Evolutionary conservation across 202 grass and related monocot species (phyloP).

Genomic region (Elaeis oleifera): DNA sequence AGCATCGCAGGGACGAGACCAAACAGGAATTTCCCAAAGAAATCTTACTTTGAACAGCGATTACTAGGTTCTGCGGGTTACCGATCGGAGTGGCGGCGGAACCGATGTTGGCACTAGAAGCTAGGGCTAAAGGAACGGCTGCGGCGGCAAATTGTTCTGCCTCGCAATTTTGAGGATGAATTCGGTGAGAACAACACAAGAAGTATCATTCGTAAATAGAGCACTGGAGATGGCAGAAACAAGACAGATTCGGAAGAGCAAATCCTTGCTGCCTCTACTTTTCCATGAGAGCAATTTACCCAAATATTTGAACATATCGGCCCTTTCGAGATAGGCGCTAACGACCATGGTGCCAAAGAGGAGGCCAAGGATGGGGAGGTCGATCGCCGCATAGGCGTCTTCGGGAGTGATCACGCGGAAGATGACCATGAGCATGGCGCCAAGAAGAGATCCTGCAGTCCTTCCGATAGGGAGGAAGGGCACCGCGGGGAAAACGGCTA

Average conservation of each 20-base stretch:
- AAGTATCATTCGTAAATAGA: constrained; percentile 91
- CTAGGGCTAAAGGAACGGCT: constrained; percentile 69
- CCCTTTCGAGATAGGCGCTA: constrained; percentile 85
- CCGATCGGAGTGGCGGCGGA: constrained; percentile 79
- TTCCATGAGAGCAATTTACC: constrained; percentile 64
- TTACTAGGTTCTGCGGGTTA: constrained; percentile 94
- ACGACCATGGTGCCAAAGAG: constrained; percentile 98
- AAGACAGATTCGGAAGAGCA: constrained; percentile 56
- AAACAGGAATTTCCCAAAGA: constrained; percentile 55
- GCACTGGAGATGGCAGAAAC: constrained; percentile 76
- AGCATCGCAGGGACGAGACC: constrained; percentile 73
- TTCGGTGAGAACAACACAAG: constrained; percentile 63
- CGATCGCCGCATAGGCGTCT: constrained; percentile 71
- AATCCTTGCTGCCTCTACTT: constrained; percentile 64
- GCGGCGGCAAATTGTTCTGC: constrained; percentile 74
- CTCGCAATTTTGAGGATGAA: constrained; percentile 83
- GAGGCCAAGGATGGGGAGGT: constrained; percentile 85
- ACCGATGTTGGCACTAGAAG: constrained; percentile 79
- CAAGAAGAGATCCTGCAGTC: constrained; percentile 81
- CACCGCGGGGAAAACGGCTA: constrained; percentile 87
- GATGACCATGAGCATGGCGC: constrained; percentile 88
- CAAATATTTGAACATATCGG: constrained; percentile 81
- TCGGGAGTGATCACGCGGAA: constrained; percentile 66
- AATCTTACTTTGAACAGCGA: constrained; percentile 80
- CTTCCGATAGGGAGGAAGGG: constrained; percentile 79